These are phyloP conservation scores for Verticillium zaregamsianum DNA, from an alignment of 2,329 filamentous ascomycete species.

Conservation along the genomic window DNA sequence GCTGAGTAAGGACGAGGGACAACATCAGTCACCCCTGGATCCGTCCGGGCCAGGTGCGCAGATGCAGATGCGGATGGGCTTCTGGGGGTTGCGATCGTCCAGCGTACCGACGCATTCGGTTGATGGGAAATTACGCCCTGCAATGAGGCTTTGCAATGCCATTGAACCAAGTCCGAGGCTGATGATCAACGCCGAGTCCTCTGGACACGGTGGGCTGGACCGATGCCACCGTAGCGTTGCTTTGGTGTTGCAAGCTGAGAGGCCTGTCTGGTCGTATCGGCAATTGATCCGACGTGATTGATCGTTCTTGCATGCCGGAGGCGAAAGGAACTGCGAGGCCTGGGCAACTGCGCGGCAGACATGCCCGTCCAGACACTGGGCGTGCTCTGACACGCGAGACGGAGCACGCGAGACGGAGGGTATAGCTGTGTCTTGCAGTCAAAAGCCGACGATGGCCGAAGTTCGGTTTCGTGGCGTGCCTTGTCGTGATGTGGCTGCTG, in stretches of 20 bases:
- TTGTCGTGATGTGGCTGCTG: not conserved
- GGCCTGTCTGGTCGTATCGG: not conserved
- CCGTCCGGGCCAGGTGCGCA: not conserved
- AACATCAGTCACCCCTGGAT: not conserved
- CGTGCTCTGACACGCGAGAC: not conserved
- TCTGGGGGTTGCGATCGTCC: not conserved
- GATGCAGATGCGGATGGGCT: not conserved
- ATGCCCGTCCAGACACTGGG: not conserved
- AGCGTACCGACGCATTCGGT: not conserved
- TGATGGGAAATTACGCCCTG: not conserved
- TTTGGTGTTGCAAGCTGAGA: not conserved
- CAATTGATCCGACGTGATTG: not conserved
- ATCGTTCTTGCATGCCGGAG: not conserved
- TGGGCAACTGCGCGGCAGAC: not conserved
- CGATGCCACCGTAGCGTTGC: constrained; percentile 4
- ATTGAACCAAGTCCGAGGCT: not conserved
- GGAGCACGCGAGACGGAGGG: no score
- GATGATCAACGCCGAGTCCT: not conserved
- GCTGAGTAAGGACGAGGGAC: not conserved
- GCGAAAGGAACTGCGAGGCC: not conserved
- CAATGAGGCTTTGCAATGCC: not conserved
- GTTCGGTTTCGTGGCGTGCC: no score
- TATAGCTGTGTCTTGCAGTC: no score
- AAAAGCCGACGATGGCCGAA: no score
- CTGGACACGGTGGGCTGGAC: not conserved